Conservation (phyloP, 768 basidiomycete genomes). For the Trametes coccinea region DNA sequence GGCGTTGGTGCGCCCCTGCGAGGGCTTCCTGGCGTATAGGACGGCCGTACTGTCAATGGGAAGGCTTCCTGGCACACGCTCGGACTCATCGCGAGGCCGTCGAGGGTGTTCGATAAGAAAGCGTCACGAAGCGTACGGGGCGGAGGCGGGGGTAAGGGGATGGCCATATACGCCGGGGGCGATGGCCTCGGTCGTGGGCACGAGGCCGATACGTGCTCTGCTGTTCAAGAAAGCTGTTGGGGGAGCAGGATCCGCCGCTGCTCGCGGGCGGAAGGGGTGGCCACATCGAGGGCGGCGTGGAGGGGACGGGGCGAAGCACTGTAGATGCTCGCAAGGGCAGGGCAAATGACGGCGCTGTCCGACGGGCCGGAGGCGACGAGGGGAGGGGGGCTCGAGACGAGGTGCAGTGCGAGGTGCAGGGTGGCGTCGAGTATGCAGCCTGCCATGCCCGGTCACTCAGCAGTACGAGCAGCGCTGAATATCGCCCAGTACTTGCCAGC, state of each 20-base stretch:
- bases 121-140: neutral
- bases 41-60: no score
- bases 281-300: neutral
- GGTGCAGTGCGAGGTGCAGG: neutral
- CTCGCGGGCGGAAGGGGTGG: conserved; percentile 1
- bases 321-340: neutral
- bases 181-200: neutral
- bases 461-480: no score
- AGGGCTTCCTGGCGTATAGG: no score
- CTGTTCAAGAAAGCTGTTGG: neutral
- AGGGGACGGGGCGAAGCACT: neutral
- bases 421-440: neutral
- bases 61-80: neutral
- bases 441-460: conserved; percentile 4
- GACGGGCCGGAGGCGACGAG: conserved; percentile 16
- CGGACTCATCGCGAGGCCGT: neutral
- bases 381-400: neutral
- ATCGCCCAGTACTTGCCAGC: no score
- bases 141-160: neutral
- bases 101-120: neutral
- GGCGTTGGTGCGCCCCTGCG: no score
- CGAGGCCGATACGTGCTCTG: neutral
- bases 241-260: conserved; percentile 14
- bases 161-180: neutral
- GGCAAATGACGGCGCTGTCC: neutral